Conservation (phyloP, 352 stramenopile species). For the Phytophthora parvispora region DNA sequence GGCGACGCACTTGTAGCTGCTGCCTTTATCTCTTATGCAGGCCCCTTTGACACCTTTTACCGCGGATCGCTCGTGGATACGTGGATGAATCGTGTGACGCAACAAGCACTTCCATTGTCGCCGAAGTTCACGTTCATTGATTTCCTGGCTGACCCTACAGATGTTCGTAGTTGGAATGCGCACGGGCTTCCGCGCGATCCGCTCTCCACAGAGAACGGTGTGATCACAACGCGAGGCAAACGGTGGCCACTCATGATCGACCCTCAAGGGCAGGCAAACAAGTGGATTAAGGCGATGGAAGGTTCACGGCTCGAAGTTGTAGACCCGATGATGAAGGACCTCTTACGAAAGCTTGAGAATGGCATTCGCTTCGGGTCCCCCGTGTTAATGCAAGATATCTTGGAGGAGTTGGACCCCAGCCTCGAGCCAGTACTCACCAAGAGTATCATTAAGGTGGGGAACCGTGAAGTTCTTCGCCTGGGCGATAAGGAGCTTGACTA, state of each 20-base stretch:
- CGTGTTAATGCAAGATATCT: conserved; percentile 96
- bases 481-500: conserved; percentile 98
- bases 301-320: conserved; percentile 90
- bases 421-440: conserved; percentile 96
- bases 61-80: conserved; percentile 84
- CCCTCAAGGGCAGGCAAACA: conserved; percentile 96
- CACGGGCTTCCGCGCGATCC: conserved; percentile 94
- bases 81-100: conserved; percentile 92
- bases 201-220: conserved; percentile 96
- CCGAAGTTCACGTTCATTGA: conserved; percentile 93
- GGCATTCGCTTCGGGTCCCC: conserved; percentile 95
- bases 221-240: conserved; percentile 95
- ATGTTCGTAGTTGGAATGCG: conserved; percentile 97
- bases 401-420: conserved; percentile 96
- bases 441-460: conserved; percentile 96
- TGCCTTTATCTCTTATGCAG: conserved; percentile 97
- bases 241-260: conserved; percentile 99
- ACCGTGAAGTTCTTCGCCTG: conserved; percentile 94
- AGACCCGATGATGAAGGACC: conserved; percentile 96
- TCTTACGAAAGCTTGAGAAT: conserved; percentile 95
- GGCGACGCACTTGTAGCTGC: conserved; percentile 95
- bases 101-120: conserved; percentile 87
- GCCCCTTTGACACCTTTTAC: conserved; percentile 96
- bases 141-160: conserved; percentile 94
- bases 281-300: conserved; percentile 98